phyloP scores from a whole-genome alignment of 2,329 filamentous ascomycete genomes.

The Fusarium palustre region DNA sequence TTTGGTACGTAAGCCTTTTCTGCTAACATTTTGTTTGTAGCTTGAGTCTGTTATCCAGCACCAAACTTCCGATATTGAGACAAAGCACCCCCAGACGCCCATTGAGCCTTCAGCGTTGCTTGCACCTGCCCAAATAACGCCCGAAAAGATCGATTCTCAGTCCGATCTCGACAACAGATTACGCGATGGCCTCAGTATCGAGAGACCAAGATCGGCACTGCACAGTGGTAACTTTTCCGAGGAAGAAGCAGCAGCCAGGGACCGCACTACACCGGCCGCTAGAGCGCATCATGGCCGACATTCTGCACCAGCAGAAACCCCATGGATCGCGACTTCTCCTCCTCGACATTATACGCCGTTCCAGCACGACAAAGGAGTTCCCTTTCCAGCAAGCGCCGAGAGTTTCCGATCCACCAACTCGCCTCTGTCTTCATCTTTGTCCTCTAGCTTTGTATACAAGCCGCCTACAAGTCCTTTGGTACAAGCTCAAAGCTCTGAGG shows the following conservation, averaged over 20 bases:
- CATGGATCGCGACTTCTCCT: conserved; percentile 69
- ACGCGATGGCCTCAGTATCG: conserved; percentile 73
- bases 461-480: conserved; percentile 93
- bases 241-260: conserved; percentile 42
- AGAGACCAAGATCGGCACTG: conserved; percentile 82
- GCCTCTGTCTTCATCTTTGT: conserved; percentile 77
- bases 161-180: conserved; percentile 55
- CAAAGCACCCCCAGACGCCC: conserved; percentile 48
- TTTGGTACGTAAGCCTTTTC: not conserved
- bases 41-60: conserved; percentile 54
- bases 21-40: conserved; percentile 44
- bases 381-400: conserved; percentile 50
- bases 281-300: conserved; percentile 17
- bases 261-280: conserved; percentile 6
- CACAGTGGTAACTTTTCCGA: conserved; percentile 75
- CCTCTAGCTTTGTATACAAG: conserved; percentile 84
- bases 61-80: conserved; percentile 23
- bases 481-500: conserved; percentile 86
- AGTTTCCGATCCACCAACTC: conserved; percentile 63
- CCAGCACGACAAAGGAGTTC: conserved; percentile 53
- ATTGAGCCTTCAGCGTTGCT: conserved; percentile 57
- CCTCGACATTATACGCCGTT: conserved; percentile 64
- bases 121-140: conserved; percentile 61
- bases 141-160: conserved; percentile 44
- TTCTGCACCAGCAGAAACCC: conserved; percentile 40